These are phyloP conservation scores for Lentinula boryana DNA, from an alignment of 768 basidiomycete genomes.

Conservation along the genomic window DNA sequence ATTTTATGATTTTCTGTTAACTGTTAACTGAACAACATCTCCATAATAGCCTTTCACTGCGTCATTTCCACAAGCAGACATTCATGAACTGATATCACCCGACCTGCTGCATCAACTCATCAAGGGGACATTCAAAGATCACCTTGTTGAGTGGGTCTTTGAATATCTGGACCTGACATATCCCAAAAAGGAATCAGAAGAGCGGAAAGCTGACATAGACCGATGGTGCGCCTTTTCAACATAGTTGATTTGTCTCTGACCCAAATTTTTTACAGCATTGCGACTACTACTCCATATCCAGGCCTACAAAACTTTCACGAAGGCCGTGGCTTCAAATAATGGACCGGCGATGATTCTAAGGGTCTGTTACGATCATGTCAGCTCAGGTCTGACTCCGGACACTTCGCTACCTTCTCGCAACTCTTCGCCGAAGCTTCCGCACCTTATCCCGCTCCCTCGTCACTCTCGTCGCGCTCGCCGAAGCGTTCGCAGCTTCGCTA, in stretches of 20 bases:
- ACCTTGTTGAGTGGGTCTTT: conserved; percentile 28
- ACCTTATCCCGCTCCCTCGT: too few species aligned
- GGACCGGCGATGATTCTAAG: conserved; percentile 17
- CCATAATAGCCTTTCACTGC: conserved; percentile 10
- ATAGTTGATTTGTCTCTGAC: too few species aligned
- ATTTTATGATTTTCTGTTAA: too few species aligned
- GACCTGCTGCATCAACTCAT: conserved; percentile 32
- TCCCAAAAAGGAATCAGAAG: conserved; percentile 11
- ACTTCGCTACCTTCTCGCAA: too few species aligned
- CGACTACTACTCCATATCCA: conserved; percentile 6
- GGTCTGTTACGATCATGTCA: too few species aligned
- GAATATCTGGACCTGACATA: conserved; percentile 20
- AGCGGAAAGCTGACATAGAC: conserved; percentile 28
- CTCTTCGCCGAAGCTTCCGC: too few species aligned
- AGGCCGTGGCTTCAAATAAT: conserved; percentile 14
- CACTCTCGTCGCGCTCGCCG: too few species aligned
- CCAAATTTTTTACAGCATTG: neutral
- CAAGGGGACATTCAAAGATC: conserved; percentile 36
- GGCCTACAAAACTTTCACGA: conserved; percentile 11
- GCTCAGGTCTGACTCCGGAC: too few species aligned
- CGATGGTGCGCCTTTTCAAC: conserved; percentile 14
- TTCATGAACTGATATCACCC: conserved; percentile 11
- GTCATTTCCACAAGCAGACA: conserved; percentile 12
- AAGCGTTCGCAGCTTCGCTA: too few species aligned
- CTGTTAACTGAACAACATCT: neutral